Percentiles rank a stretch among this genome's conserved stretches.
Evolutionary conservation across 176 grass and related monocot species (phyloP).

Genomic region (Thinopyrum elongatum): DNA sequence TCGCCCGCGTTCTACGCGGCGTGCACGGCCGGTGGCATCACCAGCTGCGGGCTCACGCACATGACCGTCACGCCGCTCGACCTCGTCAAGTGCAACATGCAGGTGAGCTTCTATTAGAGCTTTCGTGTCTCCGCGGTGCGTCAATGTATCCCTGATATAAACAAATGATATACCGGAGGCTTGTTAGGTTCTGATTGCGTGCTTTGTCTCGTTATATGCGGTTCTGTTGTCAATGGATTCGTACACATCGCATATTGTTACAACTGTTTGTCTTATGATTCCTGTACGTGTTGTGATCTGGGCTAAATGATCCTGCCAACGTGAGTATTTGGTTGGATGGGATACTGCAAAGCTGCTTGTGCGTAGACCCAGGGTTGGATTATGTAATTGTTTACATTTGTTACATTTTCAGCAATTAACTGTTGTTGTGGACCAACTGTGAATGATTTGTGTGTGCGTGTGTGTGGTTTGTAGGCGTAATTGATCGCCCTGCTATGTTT

Average conservation of each 20-base stretch:
- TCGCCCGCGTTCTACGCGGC: slow-evolving; percentile 81
- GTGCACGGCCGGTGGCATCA: slow-evolving; percentile 73
- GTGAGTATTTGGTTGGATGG: background rate
- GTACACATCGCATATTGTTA: background rate
- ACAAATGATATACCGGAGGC: no score
- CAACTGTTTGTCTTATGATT: background rate
- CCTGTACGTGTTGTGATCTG: background rate
- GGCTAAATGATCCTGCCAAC: background rate
- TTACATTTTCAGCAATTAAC: background rate
- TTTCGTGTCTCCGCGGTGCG: background rate
- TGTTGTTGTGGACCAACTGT: background rate
- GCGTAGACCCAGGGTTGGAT: background rate
- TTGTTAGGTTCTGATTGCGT: background rate
- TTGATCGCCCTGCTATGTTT: background rate
- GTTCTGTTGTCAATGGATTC: background rate
- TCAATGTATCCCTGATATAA: background rate
- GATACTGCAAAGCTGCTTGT: background rate
- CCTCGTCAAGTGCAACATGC: slow-evolving; percentile 96
- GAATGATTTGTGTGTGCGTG: background rate
- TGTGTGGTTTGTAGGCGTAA: background rate
- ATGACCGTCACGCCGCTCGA: slow-evolving; percentile 90
- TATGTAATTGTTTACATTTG: background rate
- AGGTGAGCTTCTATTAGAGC: slow-evolving; percentile 36
- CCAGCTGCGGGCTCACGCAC: slow-evolving; percentile 87
- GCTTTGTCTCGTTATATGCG: background rate